These are phyloP conservation scores for Myxozyma monticola DNA, from an alignment of 805 yeast species.

Conservation along the genomic window DNA sequence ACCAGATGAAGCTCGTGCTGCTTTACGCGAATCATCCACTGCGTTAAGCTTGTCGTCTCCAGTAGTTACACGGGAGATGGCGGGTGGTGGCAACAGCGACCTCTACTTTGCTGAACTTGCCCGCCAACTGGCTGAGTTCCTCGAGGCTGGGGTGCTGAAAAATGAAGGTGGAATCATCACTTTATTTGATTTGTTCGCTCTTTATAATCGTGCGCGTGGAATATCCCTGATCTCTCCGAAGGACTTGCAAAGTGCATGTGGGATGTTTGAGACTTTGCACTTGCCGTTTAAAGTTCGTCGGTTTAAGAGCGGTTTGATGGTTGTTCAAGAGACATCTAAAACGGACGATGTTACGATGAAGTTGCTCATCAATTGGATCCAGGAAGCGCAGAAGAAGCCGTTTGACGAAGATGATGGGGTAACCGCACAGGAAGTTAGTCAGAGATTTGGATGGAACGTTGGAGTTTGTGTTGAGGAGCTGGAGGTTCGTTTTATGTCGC, in stretches of 20 bases:
- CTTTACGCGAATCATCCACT: constrained; percentile 39
- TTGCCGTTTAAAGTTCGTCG: constrained; percentile 55
- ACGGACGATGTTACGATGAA: constrained; percentile 40
- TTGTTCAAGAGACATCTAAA: constrained; percentile 44
- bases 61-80: constrained; percentile 42
- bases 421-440: constrained; percentile 32
- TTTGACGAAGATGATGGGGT: constrained; percentile 34
- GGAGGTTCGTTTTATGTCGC: constrained; percentile 54
- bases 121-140: constrained; percentile 74
- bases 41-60: constrained; percentile 39
- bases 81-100: constrained; percentile 38
- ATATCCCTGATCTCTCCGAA: constrained; percentile 66
- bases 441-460: constrained; percentile 53
- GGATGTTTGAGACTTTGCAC: constrained; percentile 53
- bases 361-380: constrained; percentile 14
- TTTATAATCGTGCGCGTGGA: constrained; percentile 66
- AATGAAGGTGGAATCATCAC: constrained; percentile 61
- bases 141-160: constrained; percentile 49
- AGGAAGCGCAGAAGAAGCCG: constrained; percentile 1
- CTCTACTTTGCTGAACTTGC: constrained; percentile 58
- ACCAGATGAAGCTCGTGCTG: constrained; percentile 41
- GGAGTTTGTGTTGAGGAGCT: constrained; percentile 65
- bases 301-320: constrained; percentile 45
- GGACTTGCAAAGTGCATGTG: constrained; percentile 65
- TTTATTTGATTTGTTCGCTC: constrained; percentile 60